phyloP scores from a whole-genome alignment of 225 moss, liverwort and hornwort genomes.

The Pseudisothecium myosuroides region DNA sequence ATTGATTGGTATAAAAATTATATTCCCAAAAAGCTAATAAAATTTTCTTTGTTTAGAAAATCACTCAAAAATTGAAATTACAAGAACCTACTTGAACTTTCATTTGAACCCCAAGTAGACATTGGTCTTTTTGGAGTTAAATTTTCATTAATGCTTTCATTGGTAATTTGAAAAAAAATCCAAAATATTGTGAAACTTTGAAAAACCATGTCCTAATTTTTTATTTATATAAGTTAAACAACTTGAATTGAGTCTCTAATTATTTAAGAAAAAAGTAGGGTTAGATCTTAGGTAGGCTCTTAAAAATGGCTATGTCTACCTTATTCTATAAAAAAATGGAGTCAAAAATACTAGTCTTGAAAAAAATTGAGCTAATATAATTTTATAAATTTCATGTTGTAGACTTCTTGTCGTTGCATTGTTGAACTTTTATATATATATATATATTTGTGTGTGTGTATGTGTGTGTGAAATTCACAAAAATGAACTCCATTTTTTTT shows the following conservation, averaged over 20 bases:
- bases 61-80: no score
- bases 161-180: not conserved
- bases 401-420: not conserved
- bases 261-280: accelerated
- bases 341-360: no score
- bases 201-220: not conserved
- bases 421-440: not conserved
- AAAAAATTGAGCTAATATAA: not conserved
- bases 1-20: no score
- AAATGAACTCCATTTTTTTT: not conserved
- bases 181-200: not conserved
- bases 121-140: not conserved
- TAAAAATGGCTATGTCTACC: not conserved
- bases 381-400: not conserved
- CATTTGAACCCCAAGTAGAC: no score
- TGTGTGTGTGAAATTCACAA: not conserved
- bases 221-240: not conserved
- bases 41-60: no score
- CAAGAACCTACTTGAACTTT: no score
- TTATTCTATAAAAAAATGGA: no score
- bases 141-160: not conserved
- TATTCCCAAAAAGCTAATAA: no score
- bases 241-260: not conserved
- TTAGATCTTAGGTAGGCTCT: accelerated
- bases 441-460: no score